Percentiles rank a stretch among this genome's conserved stretches.
Evolutionary conservation across 495 filamentous ascomycete species (phyloP).

Genomic region (Trichocladium antarcticum): DNA sequence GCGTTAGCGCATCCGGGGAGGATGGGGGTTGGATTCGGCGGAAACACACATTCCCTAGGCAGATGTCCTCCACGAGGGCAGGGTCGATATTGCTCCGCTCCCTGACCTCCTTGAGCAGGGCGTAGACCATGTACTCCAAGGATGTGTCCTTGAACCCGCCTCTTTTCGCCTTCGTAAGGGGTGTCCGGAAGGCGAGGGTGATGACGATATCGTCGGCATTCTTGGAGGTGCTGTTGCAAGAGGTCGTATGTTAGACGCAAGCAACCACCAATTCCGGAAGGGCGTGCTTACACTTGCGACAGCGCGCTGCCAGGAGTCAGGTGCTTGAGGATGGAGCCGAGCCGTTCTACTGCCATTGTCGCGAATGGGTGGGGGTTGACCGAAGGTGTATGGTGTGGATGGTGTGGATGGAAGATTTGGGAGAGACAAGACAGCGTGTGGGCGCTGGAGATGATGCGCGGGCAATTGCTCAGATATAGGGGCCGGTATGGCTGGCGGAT

Average conservation of each 20-base stretch:
- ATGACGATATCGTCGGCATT: constrained; percentile 96
- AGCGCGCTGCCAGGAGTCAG: constrained; percentile 61
- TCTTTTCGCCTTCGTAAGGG: constrained; percentile 64
- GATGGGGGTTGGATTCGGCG: background rate
- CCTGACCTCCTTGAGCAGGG: constrained; percentile 64
- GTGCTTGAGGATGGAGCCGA: constrained; percentile 79
- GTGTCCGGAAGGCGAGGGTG: constrained; percentile 68
- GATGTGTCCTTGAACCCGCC: constrained; percentile 91
- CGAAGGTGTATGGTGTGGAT: background rate
- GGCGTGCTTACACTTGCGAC: constrained; percentile 64
- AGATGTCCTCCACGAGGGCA: constrained; percentile 79
- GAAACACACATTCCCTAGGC: constrained; percentile 70
- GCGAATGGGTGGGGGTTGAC: background rate
- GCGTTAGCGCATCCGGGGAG: background rate
- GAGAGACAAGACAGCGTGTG: background rate
- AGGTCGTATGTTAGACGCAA: constrained; percentile 4
- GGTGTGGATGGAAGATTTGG: background rate
- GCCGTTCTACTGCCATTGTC: constrained; percentile 75
- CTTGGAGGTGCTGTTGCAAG: constrained; percentile 80
- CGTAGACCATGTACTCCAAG: constrained; percentile 75
- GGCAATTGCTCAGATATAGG: background rate
- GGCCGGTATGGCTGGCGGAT: background rate
- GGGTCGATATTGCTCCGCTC: constrained; percentile 70
- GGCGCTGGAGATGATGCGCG: background rate
- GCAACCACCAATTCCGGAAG: background rate